Conservation (phyloP, 306 rosid genomes). For the Citrullus mucosospermus region DNA sequence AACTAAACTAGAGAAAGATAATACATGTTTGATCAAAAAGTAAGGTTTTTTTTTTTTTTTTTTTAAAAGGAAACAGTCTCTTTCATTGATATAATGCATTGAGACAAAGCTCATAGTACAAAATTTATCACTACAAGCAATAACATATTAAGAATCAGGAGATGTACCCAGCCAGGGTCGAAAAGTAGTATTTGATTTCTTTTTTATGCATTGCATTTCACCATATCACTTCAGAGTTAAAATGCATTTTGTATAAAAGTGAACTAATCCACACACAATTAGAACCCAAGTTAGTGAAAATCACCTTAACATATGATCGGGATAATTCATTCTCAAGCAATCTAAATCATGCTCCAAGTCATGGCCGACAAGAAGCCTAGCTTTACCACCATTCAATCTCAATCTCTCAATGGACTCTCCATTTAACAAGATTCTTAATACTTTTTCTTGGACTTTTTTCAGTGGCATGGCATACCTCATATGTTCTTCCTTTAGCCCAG, state of each 20-base stretch:
- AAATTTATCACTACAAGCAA: no score
- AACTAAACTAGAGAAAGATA: not conserved
- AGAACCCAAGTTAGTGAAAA: not conserved
- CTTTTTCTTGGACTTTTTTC: slow-evolving; percentile 41
- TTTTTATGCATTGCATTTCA: not conserved
- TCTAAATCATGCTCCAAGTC: slow-evolving; percentile 56
- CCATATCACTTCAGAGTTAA: not conserved
- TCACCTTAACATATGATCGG: slow-evolving; percentile 38
- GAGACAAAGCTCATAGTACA: no score
- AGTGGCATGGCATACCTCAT: slow-evolving; percentile 64
- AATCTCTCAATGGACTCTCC: slow-evolving; percentile 44
- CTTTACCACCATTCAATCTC: slow-evolving; percentile 53
- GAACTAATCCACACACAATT: not conserved
- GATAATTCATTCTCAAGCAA: slow-evolving; percentile 28
- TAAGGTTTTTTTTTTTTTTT: no score
- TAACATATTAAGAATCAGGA: no score
- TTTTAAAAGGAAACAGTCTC: no score
- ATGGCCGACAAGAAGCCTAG: slow-evolving; percentile 86
- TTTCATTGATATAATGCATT: no score
- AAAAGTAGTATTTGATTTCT: not conserved
- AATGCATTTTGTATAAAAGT: not conserved
- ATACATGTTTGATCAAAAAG: not conserved
- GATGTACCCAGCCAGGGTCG: not conserved
- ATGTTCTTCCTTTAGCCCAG: slow-evolving; percentile 68
- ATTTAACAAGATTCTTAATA: slow-evolving; percentile 50